Conservation (phyloP, 2,329 filamentous ascomycete genomes). For the Tolypocladium amazonense region DNA sequence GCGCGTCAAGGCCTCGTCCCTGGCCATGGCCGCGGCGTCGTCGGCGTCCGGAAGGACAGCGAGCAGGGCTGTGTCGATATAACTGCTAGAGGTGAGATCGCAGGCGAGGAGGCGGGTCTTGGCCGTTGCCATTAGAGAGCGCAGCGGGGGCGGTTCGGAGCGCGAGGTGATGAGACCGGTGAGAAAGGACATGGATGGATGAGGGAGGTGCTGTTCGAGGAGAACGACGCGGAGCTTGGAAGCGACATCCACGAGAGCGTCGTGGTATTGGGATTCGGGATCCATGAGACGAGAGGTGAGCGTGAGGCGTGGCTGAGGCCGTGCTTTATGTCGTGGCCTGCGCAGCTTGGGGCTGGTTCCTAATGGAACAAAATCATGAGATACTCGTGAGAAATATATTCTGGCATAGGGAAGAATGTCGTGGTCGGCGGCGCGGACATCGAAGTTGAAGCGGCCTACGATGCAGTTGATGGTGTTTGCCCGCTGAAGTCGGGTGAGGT, state of each 20-base stretch:
- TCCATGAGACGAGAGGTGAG: slow-evolving; percentile 8
- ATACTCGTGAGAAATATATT: no score
- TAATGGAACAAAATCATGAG: neutral
- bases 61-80: slow-evolving; percentile 31
- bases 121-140: slow-evolving; percentile 67
- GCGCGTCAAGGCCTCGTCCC: slow-evolving; percentile 44
- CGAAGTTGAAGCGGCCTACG: neutral
- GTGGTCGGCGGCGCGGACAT: neutral
- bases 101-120: slow-evolving; percentile 69
- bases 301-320: neutral
- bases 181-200: slow-evolving; percentile 49
- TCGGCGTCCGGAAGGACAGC: slow-evolving; percentile 43
- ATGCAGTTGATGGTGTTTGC: neutral
- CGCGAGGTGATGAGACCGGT: slow-evolving; percentile 46
- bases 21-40: slow-evolving; percentile 39
- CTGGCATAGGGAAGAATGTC: neutral
- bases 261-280: no score
- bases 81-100: slow-evolving; percentile 51
- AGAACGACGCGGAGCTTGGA: slow-evolving; percentile 32
- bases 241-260: no score
- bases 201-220: slow-evolving; percentile 42
- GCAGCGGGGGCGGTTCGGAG: slow-evolving; percentile 49
- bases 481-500: neutral
- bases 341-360: neutral
- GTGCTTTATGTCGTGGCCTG: neutral